Evolutionary conservation across 1,284 basidiomycete genomes (phyloP).

Genomic region (Ustilago sp.): DNA sequence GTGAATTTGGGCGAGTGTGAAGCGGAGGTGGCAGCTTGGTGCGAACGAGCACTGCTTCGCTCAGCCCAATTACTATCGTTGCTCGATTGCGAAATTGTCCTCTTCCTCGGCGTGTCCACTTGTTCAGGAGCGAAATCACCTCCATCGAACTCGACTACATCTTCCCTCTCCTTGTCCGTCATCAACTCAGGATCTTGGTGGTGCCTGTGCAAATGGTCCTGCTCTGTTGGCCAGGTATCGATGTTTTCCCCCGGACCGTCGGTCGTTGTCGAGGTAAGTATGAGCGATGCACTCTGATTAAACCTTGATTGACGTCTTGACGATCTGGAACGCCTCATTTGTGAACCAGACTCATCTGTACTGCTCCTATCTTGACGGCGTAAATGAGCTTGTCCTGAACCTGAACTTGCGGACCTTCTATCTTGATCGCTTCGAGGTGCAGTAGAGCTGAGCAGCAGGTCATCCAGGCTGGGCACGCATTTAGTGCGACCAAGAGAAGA

Average conservation of each 20-base stretch:
- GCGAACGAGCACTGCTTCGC: constrained; percentile 20
- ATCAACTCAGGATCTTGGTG: constrained; percentile 40
- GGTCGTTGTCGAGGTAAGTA: constrained; percentile 12
- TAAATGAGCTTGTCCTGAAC: background rate
- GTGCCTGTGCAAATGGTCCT: constrained; percentile 9
- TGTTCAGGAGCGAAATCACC: constrained; percentile 50
- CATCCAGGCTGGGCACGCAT: constrained; percentile 39
- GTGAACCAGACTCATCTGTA: constrained; percentile 24
- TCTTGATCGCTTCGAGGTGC: constrained; percentile 18
- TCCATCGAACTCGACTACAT: constrained; percentile 50
- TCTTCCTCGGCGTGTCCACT: constrained; percentile 16
- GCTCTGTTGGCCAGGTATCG: constrained; percentile 7
- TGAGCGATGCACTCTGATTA: constrained; percentile 14
- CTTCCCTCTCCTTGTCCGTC: constrained; percentile 49
- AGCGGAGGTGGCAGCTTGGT: constrained; percentile 15
- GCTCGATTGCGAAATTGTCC: constrained; percentile 39
- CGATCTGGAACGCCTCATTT: constrained; percentile 5
- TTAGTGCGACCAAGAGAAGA: constrained; percentile 16
- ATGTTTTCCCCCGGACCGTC: background rate
- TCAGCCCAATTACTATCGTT: constrained; percentile 41
- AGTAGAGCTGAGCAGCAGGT: constrained; percentile 31
- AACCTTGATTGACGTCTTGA: constrained; percentile 30
- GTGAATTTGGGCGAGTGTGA: constrained; percentile 4
- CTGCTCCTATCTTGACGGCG: constrained; percentile 15
- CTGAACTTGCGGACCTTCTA: constrained; percentile 27